phyloP scores from a whole-genome alignment of 2,329 filamentous ascomycete species.

The Epichloe gansuensis region DNA sequence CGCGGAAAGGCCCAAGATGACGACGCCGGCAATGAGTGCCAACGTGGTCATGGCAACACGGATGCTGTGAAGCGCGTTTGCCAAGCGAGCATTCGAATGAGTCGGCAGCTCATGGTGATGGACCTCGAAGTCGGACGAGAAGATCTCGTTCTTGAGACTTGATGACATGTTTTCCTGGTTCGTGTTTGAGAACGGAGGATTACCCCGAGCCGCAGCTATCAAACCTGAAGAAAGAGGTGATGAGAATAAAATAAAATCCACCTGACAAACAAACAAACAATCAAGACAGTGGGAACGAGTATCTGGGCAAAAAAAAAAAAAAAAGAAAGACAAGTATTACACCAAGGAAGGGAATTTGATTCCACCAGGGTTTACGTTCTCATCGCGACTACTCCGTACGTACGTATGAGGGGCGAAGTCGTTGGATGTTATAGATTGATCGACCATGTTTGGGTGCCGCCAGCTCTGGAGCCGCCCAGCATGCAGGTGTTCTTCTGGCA shows the following conservation, averaged over 20 bases:
- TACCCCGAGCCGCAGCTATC: no score
- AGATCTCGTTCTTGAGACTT: constrained; percentile 26
- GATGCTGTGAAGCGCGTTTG: constrained; percentile 30
- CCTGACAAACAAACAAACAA: no score
- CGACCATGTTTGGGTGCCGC: not conserved
- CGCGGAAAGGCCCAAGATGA: constrained; percentile 40
- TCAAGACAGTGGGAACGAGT: not conserved
- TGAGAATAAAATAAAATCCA: no score
- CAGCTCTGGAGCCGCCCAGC: not conserved
- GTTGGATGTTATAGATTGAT: constrained; percentile 1
- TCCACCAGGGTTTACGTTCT: not conserved
- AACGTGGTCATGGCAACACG: constrained; percentile 37
- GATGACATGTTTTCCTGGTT: constrained; percentile 12
- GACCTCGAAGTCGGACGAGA: constrained; percentile 37
- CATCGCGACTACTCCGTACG: not conserved
- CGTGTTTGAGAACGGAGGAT: no score
- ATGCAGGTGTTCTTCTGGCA: not conserved
- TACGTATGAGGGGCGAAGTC: not conserved
- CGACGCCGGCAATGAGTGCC: constrained; percentile 37
- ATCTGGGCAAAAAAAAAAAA: constrained; percentile 2
- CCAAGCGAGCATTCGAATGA: constrained; percentile 25
- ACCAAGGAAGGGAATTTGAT: not conserved
- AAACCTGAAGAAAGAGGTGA: no score
- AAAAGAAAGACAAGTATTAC: not conserved
- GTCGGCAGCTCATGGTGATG: constrained; percentile 26